Base-by-base conservation (phyloP, 495 filamentous ascomycete species). In the Xylaria grammica region DNA sequence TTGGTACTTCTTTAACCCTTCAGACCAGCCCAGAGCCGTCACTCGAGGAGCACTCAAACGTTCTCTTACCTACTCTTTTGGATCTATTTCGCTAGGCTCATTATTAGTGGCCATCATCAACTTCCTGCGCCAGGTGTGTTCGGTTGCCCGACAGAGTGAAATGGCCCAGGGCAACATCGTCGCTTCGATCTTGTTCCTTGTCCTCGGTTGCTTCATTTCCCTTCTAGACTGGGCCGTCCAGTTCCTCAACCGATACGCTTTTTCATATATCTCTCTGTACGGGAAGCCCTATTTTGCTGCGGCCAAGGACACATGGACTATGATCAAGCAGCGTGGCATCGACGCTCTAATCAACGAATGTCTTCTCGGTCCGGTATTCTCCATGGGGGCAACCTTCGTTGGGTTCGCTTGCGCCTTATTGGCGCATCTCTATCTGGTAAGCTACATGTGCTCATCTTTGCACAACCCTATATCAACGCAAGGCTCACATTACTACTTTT, bases 271-370 rank as follows among this genome's bases (percentile, higher is more conserved):
- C 70, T 93, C 94, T 0, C 80, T 97, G 1, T 96, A 97, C 71
- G 94, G 94, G 26, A 94, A 95, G 69, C 75, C 89, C 0, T 97
- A 96, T 71, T 84, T 97, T 58, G 83, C 87, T 4, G 87, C 92
- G 2, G 93, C 93, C 3, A 97, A 94, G 73, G 91, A 92, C 69
- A 96, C 91, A 0, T 95, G 91, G 90, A 86, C 67, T 4, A 91
- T 97, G 89, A 91, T 97, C 82, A 93, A 91, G 69, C 87, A 96
- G 72, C 91, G 94, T 36, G 94, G 94, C 29, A 87, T 98, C 60
- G 93, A 97, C 69, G 92, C 91, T 8, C 83, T 97, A 6, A 83
- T 96, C 66, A 94, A 94, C 75, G 93, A 97, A 69, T 96, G 91
- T 72, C 84, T 98, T 27, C 90, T 97, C 66, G 91, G 92, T 0